A percentile compares a stretch with the other conserved stretches of the same genome.
phyloP scores from a whole-genome alignment of 345 rosid species.

The Alliaria petiolata region DNA sequence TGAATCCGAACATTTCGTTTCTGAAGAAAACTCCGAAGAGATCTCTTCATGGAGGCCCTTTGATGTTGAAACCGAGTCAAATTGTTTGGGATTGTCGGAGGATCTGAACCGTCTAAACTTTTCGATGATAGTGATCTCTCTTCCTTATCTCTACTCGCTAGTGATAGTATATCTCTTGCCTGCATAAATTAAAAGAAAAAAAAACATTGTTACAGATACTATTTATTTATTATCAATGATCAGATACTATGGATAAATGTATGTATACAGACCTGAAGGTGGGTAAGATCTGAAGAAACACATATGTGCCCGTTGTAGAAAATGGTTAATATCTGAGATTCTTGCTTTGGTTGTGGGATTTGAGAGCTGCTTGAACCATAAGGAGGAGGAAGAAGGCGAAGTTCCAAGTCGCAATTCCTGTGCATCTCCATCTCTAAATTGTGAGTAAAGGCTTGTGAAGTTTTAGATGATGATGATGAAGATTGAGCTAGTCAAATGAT shows the following conservation, averaged over 20 bases:
- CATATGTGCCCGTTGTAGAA: slow-evolving; percentile 20
- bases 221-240: background rate
- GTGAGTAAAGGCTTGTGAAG: background rate
- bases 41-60: slow-evolving; percentile 22
- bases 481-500: background rate
- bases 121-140: background rate
- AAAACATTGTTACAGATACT: background rate
- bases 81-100: background rate
- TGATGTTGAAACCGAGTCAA: background rate
- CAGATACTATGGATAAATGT: background rate
- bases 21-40: slow-evolving; percentile 25
- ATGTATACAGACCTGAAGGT: background rate
- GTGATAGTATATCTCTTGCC: slow-evolving; percentile 13
- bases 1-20: slow-evolving; percentile 20
- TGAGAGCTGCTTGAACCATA: background rate
- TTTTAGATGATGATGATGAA: slow-evolving; percentile 1
- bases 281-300: slow-evolving; percentile 16
- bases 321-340: slow-evolving; percentile 11
- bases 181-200: background rate
- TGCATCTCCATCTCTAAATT: slow-evolving; percentile 13
- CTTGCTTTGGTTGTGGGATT: background rate
- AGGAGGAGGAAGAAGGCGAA: slow-evolving; percentile 9
- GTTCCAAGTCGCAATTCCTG: slow-evolving; percentile 26
- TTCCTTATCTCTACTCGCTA: slow-evolving; percentile 10
- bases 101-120: background rate